A percentile compares a stretch with the other conserved stretches of the same genome.
Conservation (phyloP, 331 rosid genomes). For the Prunus yedoensis region DNA sequence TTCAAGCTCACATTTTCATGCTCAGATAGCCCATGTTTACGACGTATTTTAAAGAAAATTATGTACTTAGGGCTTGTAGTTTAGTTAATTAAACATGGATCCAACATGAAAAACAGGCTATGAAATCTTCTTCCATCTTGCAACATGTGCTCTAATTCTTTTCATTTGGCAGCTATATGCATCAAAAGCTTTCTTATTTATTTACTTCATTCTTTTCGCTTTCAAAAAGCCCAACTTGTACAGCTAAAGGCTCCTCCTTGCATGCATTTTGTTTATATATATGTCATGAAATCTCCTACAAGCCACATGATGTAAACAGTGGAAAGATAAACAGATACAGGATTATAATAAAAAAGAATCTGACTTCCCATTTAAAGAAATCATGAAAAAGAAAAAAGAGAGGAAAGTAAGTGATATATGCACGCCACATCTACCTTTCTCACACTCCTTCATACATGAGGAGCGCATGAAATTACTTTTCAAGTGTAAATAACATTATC, state of each 20-base stretch:
- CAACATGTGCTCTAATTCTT: not conserved
- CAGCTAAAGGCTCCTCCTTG: not conserved
- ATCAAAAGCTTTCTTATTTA: not conserved
- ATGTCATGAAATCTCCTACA: not conserved
- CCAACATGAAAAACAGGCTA: not conserved
- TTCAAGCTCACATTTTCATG: not conserved
- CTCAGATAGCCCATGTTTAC: not conserved
- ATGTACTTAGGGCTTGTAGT: not conserved
- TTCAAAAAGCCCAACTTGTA: not conserved
- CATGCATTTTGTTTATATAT: not conserved
- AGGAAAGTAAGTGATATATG: too few species aligned
- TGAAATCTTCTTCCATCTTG: not conserved
- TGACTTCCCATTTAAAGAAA: not conserved
- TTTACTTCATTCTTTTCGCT: not conserved
- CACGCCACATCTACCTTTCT: too few species aligned
- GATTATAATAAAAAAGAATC: not conserved
- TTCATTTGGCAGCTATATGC: not conserved
- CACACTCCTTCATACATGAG: too few species aligned
- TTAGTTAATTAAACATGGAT: not conserved
- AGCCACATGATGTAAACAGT: not conserved
- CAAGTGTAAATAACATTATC: not conserved
- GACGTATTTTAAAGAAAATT: not conserved
- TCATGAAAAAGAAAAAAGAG: not conserved
- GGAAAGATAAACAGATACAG: not conserved
- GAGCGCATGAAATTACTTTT: too few species aligned